Percentiles rank a stretch among this genome's conserved stretches.
These are phyloP conservation scores for Pelargonium fulgidum DNA, from an alignment of 441 rosid species.

Conservation along the genomic window DNA sequence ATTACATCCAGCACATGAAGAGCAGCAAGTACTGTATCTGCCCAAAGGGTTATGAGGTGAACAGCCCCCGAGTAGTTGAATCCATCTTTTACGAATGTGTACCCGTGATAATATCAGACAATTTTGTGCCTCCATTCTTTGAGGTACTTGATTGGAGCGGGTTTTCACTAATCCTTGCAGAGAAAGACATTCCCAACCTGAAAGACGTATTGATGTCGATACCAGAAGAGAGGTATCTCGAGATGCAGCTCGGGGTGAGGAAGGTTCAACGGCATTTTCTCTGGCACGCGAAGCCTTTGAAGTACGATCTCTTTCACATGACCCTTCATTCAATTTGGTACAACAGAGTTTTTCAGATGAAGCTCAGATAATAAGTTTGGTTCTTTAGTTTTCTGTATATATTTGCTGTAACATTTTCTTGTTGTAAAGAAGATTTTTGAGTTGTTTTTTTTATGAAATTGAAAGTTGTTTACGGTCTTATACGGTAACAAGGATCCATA, in stretches of 20 bases:
- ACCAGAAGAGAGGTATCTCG: constrained; percentile 51
- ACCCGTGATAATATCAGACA: constrained; percentile 78
- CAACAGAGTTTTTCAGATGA: constrained; percentile 71
- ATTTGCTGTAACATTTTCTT: too few relatives aligned
- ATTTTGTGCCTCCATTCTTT: constrained; percentile 80
- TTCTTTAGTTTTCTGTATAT: too few relatives aligned
- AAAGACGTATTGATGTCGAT: constrained; percentile 54
- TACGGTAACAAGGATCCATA: too few relatives aligned
- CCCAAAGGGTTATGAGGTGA: constrained; percentile 82
- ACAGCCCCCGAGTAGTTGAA: constrained; percentile 83
- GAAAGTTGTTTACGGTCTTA: too few relatives aligned
- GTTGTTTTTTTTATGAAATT: too few relatives aligned
- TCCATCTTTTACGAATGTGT: constrained; percentile 81
- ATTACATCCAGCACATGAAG: constrained; percentile 77
- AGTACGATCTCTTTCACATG: constrained; percentile 84
- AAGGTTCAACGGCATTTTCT: constrained; percentile 72
- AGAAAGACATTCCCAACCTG: constrained; percentile 69
- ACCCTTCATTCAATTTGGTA: constrained; percentile 88
- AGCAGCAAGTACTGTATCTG: constrained; percentile 86
- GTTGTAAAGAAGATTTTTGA: too few relatives aligned
- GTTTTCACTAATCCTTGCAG: constrained; percentile 63
- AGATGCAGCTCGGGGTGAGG: constrained; percentile 65
- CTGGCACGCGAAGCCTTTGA: constrained; percentile 75
- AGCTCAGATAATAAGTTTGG: constrained; percentile 35
- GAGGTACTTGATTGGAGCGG: constrained; percentile 71